Evolutionary conservation across 1,139 yeast species (phyloP), one percentile per base, ranked within the genome.

Genomic region (Suhomyces maxii): DNA sequence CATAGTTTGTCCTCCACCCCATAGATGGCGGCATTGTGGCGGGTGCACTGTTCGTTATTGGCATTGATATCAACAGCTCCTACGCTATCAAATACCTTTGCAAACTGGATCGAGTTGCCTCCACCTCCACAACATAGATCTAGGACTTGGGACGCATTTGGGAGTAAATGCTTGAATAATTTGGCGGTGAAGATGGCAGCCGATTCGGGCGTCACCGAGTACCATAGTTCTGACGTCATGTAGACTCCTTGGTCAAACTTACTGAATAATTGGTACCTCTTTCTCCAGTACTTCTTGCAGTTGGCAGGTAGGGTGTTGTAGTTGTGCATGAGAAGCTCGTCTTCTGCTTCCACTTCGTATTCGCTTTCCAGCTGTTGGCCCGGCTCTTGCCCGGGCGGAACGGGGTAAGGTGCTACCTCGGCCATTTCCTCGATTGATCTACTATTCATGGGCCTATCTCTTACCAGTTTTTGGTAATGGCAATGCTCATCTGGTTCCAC

Each of bases 51-150:
- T 32, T 84, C 61, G 54, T 87, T 87, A 26, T 76, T 77, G 26
- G 73, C 65, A 47, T 83, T 83, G 40, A 75, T 71, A 54, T 93
- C 99, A 2, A 89, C 69, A 3, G 86, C 91, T 12, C 82, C 79
- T 0, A 84, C 89, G 23, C 63, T 58, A 2, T 77, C 76, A 55
- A 86, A 86, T 13, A 60, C 59, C 40, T 71, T 63, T 1, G 93
- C 91, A 65, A 93, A 84, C 56, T 89, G 97, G 36, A 90, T 88
- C 1, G 90, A 72, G 61, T 93, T 93, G 0, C 99, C 99, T 0
- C 97, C 99, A 2, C 95, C 98, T 0, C 99, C 99, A 54, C 97
- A 87, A 59, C 91, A 91, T 5, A 89, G 78, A 60, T 93, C 99
- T 44, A 84, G 58, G 0, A 79, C 60, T 1, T 70, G 65, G 2